Conservation (phyloP, 2,329 filamentous ascomycete genomes). For the Fonsecaea monophora region DNA sequence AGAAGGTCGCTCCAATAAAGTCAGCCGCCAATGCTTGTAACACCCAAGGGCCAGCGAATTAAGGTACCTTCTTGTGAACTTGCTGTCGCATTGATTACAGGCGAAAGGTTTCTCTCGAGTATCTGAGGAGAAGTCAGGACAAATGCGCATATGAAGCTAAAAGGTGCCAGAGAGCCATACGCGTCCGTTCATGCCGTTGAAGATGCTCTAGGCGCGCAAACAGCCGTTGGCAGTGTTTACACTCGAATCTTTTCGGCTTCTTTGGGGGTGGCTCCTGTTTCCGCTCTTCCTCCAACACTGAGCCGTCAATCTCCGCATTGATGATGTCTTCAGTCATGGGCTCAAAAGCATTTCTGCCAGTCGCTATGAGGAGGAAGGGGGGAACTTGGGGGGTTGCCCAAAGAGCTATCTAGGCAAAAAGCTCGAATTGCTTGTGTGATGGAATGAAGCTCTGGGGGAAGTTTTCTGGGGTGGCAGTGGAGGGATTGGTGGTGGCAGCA, state of each 20-base stretch:
- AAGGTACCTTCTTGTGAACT: slow-evolving; percentile 51
- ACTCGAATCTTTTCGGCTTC: slow-evolving; percentile 52
- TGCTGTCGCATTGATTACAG: slow-evolving; percentile 50
- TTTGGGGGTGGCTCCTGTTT: slow-evolving; percentile 40
- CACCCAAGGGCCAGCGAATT: slow-evolving; percentile 8
- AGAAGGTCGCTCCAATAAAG: slow-evolving; percentile 47
- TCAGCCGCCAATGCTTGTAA: slow-evolving; percentile 23
- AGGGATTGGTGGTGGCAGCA: slow-evolving; percentile 3
- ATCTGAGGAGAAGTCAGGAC: slow-evolving; percentile 32
- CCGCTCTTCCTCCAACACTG: slow-evolving; percentile 20
- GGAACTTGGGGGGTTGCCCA: slow-evolving; percentile 9
- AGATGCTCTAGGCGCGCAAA: slow-evolving; percentile 50
- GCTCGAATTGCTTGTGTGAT: background rate
- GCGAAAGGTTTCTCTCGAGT: slow-evolving; percentile 52
- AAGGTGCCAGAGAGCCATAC: slow-evolving; percentile 21
- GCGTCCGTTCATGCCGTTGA: slow-evolving; percentile 51
- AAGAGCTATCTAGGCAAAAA: slow-evolving; percentile 10
- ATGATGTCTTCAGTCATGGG: slow-evolving; percentile 30
- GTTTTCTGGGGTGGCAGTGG: slow-evolving; percentile 21
- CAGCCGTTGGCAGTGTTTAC: slow-evolving; percentile 37
- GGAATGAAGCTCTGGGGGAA: slow-evolving; percentile 11
- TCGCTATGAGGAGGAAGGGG: background rate
- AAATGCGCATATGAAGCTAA: background rate
- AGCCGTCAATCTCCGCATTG: slow-evolving; percentile 20
- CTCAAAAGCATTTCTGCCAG: slow-evolving; percentile 17